These are phyloP conservation scores for Gyromitra esculenta DNA, from an alignment of 2,329 filamentous ascomycete genomes.

Conservation along the genomic window DNA sequence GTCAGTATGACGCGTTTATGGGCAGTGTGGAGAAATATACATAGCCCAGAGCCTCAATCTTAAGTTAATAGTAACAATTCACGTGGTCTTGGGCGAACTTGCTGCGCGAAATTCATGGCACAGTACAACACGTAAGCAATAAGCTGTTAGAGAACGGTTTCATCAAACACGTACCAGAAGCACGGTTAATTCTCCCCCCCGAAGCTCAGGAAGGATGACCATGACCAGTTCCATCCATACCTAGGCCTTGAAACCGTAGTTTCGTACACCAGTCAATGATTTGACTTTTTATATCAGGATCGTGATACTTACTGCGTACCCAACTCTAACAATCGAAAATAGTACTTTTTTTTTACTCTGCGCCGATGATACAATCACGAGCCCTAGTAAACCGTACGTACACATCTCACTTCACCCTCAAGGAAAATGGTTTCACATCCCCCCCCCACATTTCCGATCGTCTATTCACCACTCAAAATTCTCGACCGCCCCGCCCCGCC, in stretches of 20 bases:
- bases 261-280: constrained; percentile 5
- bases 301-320: neutral
- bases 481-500: neutral
- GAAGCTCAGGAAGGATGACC: neutral
- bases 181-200: too few species aligned
- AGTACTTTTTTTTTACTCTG: neutral
- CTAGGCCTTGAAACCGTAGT: neutral
- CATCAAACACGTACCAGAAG: neutral
- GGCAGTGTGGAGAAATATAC: neutral
- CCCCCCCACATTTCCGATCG: constrained; percentile 7
- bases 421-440: neutral
- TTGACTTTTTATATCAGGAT: neutral
- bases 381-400: neutral
- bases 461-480: neutral
- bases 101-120: neutral
- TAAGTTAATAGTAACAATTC: neutral
- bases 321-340: too few species aligned
- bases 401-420: too few species aligned
- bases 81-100: constrained; percentile 4
- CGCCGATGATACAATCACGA: constrained; percentile 11
- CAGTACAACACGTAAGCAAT: neutral
- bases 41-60: constrained; percentile 37
- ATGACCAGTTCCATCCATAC: neutral
- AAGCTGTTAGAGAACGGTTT: neutral
- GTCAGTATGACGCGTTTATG: constrained; percentile 13